Base-by-base conservation (phyloP, 495 filamentous ascomycete genomes). In the Aspergillus campestris region DNA sequence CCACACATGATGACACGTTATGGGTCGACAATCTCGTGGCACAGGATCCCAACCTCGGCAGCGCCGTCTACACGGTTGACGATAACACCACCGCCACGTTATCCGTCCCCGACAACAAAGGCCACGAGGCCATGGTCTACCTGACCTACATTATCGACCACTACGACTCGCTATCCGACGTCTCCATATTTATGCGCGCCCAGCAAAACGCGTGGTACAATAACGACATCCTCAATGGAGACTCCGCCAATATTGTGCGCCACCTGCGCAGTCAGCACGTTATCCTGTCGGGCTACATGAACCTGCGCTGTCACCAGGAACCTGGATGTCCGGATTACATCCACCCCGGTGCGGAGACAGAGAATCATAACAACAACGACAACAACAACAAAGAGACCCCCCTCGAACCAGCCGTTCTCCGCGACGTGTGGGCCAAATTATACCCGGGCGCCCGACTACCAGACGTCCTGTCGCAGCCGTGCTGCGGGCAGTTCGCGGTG, bases 401-500 rank as follows among this genome's bases (percentile, higher is more conserved):
- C 12, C 42, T 34, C 1, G 42, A 37, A 12, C 33, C 40, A 2
- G 40, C 18, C 4, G 18, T 24, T 4, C 18, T 46, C 2, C 31
- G 45, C 13, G 31, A 34, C 6, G 18, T 32, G 10, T 47, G 45
- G 45, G 12, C 10, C 31, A 53, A 66, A 36, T 42, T 78, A 1
- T 73, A 75, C 45, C 70, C 70, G 2, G 52, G 52, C 5, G 40
- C 44, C 43, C 39, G 47, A 5, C 42, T 62, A 5, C 65, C 68
- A 3, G 47, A 51, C 15, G 41, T 51, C 9, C 54, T 74, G 0
- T 65, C 66, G 3, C 55, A 58, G 8, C 59, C 63, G 8, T 88
- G 84, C 54, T 88, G 83, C 54, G 75, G 80, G 38, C 84, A 88
- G 60, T 88, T 88, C 50, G 83, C 79, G 0, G 77, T 84, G 1